Conservation (phyloP, 1,284 basidiomycete genomes). For the Leucoagaricus sp. region DNA sequence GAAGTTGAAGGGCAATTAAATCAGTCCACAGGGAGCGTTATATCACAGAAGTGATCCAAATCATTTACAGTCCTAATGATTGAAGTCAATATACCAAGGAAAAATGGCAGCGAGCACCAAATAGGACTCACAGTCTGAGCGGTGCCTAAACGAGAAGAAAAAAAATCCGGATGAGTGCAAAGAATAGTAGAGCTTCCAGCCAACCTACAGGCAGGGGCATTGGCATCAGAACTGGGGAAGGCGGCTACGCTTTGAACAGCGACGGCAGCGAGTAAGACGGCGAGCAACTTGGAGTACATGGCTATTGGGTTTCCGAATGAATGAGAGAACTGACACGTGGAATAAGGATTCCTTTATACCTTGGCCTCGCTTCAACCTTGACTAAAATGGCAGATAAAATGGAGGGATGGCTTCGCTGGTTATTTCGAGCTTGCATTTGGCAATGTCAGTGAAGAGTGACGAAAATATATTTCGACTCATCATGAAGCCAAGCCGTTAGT, state of each 20-base stretch:
- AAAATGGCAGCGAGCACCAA: not conserved
- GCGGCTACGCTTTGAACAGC: not conserved
- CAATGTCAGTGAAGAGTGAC: no score
- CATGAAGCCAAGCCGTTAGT: no score
- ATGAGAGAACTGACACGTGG: not conserved
- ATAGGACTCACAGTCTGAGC: not conserved
- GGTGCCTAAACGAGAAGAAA: not conserved
- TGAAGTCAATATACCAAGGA: no score
- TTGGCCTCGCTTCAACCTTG: not conserved
- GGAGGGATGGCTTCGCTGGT: no score
- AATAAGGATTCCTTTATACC: conserved; percentile 1
- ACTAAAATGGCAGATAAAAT: no score
- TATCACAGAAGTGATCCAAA: no score
- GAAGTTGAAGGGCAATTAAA: not conserved
- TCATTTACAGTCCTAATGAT: not conserved
- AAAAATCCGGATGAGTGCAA: not conserved
- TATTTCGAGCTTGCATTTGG: no score
- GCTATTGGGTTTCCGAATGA: not conserved
- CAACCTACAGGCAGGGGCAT: not conserved
- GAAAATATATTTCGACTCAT: no score
- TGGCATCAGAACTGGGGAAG: not conserved
- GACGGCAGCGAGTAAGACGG: not conserved
- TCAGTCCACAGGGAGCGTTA: no score
- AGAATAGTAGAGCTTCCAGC: not conserved
- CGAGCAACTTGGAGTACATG: not conserved